Evolutionary conservation across 2,329 filamentous ascomycete species (phyloP).

Genomic region (Colletotrichum higginsianum): DNA sequence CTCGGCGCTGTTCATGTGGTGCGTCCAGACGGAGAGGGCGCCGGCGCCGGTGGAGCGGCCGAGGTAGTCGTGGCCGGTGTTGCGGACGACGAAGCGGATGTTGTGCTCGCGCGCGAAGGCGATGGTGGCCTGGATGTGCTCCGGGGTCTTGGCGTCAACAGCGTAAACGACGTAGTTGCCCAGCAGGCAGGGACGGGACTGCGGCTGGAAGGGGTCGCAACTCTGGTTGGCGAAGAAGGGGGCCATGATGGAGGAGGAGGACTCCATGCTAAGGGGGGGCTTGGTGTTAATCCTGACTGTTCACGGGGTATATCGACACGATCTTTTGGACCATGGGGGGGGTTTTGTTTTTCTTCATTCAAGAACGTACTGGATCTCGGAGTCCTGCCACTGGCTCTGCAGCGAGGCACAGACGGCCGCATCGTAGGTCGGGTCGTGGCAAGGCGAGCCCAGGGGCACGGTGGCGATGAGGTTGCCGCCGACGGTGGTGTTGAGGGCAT

Average conservation of each 20-base stretch:
- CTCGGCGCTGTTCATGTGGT: constrained; percentile 58
- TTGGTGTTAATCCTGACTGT: not conserved
- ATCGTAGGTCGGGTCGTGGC: constrained; percentile 63
- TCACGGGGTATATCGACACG: no score
- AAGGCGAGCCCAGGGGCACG: constrained; percentile 61
- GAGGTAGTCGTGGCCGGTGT: constrained; percentile 68
- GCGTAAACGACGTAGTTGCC: constrained; percentile 62
- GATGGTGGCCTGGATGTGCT: constrained; percentile 52
- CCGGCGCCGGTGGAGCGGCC: constrained; percentile 69
- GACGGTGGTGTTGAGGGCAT: constrained; percentile 63
- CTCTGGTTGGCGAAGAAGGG: constrained; percentile 57
- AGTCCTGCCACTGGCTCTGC: constrained; percentile 59
- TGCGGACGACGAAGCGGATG: constrained; percentile 65
- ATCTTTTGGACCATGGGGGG: no score
- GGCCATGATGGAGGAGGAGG: constrained; percentile 58
- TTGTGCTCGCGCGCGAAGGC: constrained; percentile 54
- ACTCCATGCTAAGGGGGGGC: constrained; percentile 48
- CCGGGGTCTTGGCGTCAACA: constrained; percentile 51
- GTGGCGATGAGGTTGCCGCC: constrained; percentile 63
- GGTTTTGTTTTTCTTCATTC: no score
- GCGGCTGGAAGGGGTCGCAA: constrained; percentile 57
- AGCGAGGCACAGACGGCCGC: constrained; percentile 59
- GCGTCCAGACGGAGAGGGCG: constrained; percentile 63
- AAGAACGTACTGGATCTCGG: constrained; percentile 60
- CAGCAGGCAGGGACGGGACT: constrained; percentile 57